Base-by-base conservation (phyloP, 768 basidiomycete species). In the Trametes meyenii region DNA sequence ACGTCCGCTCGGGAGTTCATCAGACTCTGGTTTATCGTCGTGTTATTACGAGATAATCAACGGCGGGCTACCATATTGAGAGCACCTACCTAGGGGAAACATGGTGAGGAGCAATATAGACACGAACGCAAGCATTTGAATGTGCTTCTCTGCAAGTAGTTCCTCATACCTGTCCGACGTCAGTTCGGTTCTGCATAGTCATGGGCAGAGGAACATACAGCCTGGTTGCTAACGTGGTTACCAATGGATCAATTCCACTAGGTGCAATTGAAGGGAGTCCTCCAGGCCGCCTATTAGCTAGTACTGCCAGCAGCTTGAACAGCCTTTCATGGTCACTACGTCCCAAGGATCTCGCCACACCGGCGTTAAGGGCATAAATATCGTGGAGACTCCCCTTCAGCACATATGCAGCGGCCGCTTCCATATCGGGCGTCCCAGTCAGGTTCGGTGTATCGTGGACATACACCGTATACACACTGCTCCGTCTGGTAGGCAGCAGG, bases 41-140 rank as follows among this genome's bases (percentile, higher is more conserved):
- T 10, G 26, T 6, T 23, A 8, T 14, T 19, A 13, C 6, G 2
- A 29, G 14, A 16, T 13, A 1, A 5, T 33, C 12, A 26, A 8
- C 10, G 19, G 16, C 35, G 29, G 13, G 1, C 10, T 8, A 11
- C 3, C 5, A 23, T 36, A 21, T 24, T 1, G 38, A 42, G n/a
- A 26, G 17, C 4, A 36, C 65, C 52, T 35, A 72, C 69, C 55
- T 40, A 50, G 53, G 2, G 67, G 51, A 13, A 57, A 51, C 19
- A 64, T 44, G 38, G 61, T 55, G 2, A 93, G 77, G 2, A 93
- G 74, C n/a, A 92, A 72, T 50, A 84, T 76, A 0, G 90, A 79
- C 3, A 92, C 62, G 84, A 94, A 92, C 0, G 89, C 90, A 16
- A 94, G 77, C 86, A 92, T 87, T 67, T 94, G 91, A 1, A 93